These are phyloP conservation scores for Sarocladiaceae sp. DNA, from an alignment of 2,329 filamentous ascomycete genomes.

Conservation along the genomic window DNA sequence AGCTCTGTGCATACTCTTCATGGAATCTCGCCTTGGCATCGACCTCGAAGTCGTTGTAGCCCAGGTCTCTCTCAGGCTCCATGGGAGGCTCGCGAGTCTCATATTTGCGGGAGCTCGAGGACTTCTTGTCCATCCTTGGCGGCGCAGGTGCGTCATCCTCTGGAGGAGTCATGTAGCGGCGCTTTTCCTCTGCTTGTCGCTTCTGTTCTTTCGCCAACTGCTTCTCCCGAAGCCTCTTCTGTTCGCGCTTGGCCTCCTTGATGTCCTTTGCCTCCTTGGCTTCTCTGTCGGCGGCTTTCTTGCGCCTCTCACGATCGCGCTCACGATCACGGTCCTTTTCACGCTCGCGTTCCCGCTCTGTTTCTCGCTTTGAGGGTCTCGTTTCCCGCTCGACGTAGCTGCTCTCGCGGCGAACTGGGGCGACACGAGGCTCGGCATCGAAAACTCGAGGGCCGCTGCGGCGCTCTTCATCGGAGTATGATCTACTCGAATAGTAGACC, in stretches of 20 bases:
- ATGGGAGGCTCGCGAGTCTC: conserved; percentile 25
- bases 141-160: conserved; percentile 21
- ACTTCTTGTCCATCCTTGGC: conserved; percentile 33
- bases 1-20: conserved; percentile 19
- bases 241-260: conserved; percentile 27
- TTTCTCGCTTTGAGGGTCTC: conserved; percentile 35
- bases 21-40: conserved; percentile 9
- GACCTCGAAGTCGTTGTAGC: not conserved
- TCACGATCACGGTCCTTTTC: conserved; percentile 30
- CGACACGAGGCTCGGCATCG: conserved; percentile 33
- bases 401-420: conserved; percentile 29
- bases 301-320: conserved; percentile 18
- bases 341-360: conserved; percentile 33
- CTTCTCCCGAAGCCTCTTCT: conserved; percentile 31
- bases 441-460: conserved; percentile 31
- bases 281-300: conserved; percentile 20
- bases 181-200: conserved; percentile 32
- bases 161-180: conserved; percentile 16
- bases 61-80: conserved; percentile 20
- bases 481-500: conserved; percentile 37
- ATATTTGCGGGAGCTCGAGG: conserved; percentile 20
- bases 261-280: conserved; percentile 23
- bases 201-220: conserved; percentile 33
- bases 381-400: conserved; percentile 41
- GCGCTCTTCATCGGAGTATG: conserved; percentile 36